Base-by-base conservation (phyloP, 1,284 basidiomycete genomes). In the Cryptococcus amylolentus region DNA sequence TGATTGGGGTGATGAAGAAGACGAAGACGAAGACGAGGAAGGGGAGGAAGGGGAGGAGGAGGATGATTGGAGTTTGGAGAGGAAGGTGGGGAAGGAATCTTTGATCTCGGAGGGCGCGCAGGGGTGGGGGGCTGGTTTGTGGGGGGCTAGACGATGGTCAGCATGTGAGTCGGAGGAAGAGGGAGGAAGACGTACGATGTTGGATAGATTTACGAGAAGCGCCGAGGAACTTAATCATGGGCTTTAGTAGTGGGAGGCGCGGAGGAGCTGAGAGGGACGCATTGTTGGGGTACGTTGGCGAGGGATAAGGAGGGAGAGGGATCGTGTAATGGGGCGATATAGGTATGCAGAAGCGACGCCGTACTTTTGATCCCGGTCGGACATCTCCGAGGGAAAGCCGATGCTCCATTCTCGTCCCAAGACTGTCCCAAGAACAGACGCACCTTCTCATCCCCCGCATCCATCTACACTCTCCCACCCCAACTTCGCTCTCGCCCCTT, bases 171-270 rank as follows among this genome's bases (percentile, higher is more conserved):
- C 12, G 23, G 13, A 12, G 31, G 18, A n/a, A 42, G 12, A 16
- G 16, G 20, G 20, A 42, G 7, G n/a, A 10, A 8, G 27, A 72
- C 83, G 67, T 61, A 88, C 85, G 78, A 57, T 67, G 52, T 47
- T 81, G 76, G 27, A 85, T 81, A 79, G 82, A 85, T 46, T 78
- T 72, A 27, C 88, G 83, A 49, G 40, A 28, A 78, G 84, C 88
- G 52, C 89, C 89, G 18, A 91, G 52, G 73, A 92, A 92, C 67
- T 82, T 83, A 60, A 92, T 92, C 72, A 90, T 84, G 28, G 89
- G 89, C 59, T 73, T 81, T n/a, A n/a, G 69, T 67, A 64, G 38
- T 65, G 52, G 6, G 54, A 56, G 45, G 71, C 71, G 40, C 63
- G 57, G 44, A 66, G 62, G 42, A 71, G 35, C 37, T 60, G 38